Conservation (phyloP, 495 filamentous ascomycete species). For the Penicillium soppii region DNA sequence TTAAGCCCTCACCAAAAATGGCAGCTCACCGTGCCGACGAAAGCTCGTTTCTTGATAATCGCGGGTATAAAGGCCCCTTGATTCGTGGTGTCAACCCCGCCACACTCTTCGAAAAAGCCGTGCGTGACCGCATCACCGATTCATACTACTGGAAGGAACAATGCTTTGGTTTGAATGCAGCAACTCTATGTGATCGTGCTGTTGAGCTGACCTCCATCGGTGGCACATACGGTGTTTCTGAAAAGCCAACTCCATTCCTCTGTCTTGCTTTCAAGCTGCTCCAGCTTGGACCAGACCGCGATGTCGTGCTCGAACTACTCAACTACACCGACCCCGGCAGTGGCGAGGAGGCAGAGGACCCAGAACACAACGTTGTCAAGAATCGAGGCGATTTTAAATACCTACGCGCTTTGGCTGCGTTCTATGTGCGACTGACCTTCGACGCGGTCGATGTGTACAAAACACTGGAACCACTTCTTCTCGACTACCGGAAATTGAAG, state of each 20-base stretch:
- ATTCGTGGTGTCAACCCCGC: constrained; percentile 83
- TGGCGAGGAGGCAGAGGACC: constrained; percentile 30
- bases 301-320: constrained; percentile 80
- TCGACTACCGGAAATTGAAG: constrained; percentile 81
- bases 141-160: constrained; percentile 98
- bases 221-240: constrained; percentile 77
- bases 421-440: constrained; percentile 91
- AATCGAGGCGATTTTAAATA: constrained; percentile 83
- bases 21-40: constrained; percentile 68
- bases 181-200: constrained; percentile 85
- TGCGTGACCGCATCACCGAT: constrained; percentile 90
- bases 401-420: constrained; percentile 79
- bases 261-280: constrained; percentile 94
- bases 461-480: constrained; percentile 77
- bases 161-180: constrained; percentile 92
- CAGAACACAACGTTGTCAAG: constrained; percentile 30
- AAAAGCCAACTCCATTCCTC: constrained; percentile 88
- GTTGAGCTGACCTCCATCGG: constrained; percentile 80
- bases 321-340: constrained; percentile 49
- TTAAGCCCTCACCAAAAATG: constrained; percentile 21
- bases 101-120: constrained; percentile 86
- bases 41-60: constrained; percentile 73
- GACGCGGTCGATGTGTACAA: constrained; percentile 76
- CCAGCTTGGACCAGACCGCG: constrained; percentile 76
- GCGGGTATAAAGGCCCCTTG: constrained; percentile 66